A percentile compares a stretch with the other conserved stretches of the same genome.
phyloP scores from a whole-genome alignment of 2,329 filamentous ascomycete genomes.

The Exophiala spinifera region DNA sequence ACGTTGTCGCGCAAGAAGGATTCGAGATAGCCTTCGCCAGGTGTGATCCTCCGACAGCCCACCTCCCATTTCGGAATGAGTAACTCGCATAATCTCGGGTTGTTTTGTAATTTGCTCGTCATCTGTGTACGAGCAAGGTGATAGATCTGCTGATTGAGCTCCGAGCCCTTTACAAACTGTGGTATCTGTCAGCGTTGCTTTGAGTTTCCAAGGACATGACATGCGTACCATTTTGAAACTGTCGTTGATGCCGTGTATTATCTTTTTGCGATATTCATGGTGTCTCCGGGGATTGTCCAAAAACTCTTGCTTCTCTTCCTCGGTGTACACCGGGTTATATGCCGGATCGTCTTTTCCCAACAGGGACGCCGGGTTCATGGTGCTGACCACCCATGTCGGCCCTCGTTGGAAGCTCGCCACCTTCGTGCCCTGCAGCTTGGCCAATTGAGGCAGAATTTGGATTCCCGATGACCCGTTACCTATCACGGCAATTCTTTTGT shows the following conservation, averaged over 20 bases:
- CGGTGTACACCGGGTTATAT: conserved; percentile 35
- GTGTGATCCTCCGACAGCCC: conserved; percentile 21
- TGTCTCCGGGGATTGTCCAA: conserved; percentile 32
- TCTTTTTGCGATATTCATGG: conserved; percentile 36
- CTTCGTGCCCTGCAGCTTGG: conserved; percentile 16
- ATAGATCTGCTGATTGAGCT: conserved; percentile 4
- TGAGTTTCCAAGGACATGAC: not conserved
- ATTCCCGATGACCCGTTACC: conserved; percentile 38
- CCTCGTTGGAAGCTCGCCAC: conserved; percentile 35
- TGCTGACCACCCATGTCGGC: conserved; percentile 32
- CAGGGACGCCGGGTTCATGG: conserved; percentile 17
- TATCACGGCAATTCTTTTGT: conserved; percentile 33
- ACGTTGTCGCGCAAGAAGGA: conserved; percentile 32
- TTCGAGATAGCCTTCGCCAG: conserved; percentile 32
- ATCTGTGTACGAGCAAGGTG: conserved; percentile 11
- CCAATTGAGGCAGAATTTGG: conserved; percentile 36
- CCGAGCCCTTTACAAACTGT: conserved; percentile 10
- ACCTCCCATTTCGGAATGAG: conserved; percentile 31
- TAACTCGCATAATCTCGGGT: conserved; percentile 28
- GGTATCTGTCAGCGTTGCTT: not conserved
- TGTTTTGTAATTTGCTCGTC: conserved; percentile 17
- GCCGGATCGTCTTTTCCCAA: conserved; percentile 10
- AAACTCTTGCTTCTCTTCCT: conserved; percentile 27
- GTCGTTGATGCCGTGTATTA: conserved; percentile 28
- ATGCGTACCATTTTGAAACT: conserved; percentile 18